A percentile compares a stretch with the other conserved stretches of the same genome.
Conservation (phyloP, 192 early-diverging fungal genomes). For the Podila clonocystis region DNA sequence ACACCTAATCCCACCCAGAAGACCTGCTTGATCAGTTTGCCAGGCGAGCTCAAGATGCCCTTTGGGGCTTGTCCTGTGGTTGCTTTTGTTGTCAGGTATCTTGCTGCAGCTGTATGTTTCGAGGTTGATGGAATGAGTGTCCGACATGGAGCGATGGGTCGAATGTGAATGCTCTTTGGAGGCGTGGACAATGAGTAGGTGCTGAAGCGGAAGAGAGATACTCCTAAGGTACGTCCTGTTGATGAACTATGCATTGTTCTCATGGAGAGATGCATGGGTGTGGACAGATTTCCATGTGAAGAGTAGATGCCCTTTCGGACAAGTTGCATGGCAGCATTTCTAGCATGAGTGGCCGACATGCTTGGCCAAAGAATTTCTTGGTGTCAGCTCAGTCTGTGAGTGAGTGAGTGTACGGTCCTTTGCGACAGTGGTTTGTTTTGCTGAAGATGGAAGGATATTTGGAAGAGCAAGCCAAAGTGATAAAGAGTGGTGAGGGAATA, state of each 20-base stretch:
- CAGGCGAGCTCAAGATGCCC: background rate
- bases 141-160: background rate
- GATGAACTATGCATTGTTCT: no score
- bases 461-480: no score
- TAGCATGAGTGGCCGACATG: background rate
- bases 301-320: background rate
- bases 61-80: background rate
- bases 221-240: no score
- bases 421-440: background rate
- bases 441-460: background rate
- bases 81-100: background rate
- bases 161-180: background rate
- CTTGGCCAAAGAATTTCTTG: background rate
- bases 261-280: no score
- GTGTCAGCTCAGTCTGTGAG: background rate
- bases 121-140: background rate
- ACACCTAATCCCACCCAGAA: slow-evolving; percentile 38
- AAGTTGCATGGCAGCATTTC: background rate
- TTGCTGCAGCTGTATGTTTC: background rate
- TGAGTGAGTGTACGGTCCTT: background rate
- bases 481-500: no score
- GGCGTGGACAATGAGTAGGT: no score
- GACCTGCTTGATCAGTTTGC: slow-evolving; percentile 26
- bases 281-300: no score
- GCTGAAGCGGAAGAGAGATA: no score